Base-by-base conservation (phyloP, 2,329 filamentous ascomycete genomes). In the Cryphonectria radicalis region DNA sequence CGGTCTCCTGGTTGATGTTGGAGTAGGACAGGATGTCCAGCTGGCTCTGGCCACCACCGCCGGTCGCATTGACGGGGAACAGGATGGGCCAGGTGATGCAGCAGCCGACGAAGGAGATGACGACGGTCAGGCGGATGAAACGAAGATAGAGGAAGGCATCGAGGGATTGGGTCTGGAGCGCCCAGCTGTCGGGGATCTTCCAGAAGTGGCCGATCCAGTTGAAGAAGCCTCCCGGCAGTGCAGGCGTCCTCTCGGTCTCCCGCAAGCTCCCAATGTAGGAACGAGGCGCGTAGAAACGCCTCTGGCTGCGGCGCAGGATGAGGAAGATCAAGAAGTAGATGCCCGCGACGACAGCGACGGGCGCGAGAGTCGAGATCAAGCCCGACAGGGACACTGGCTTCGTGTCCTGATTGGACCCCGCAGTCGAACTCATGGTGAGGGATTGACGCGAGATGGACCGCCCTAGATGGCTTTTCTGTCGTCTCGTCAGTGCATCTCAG, bases 11-110 rank as follows among this genome's bases (percentile, higher is more conserved):
- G 73, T 87, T 75, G 72, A 97, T 85, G 78, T 98, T 97, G 75
- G 91, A 87, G 77, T 97, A 93, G 14, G 91, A 91, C 74, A 99
- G 85, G 3, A 93, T 82, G 77, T 98, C 90, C 59, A 99, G 87
- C 81, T 97, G 88, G 14, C 76, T 71, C 66, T 89, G 82, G 1
- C 83, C 84, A 22, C 84, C 90, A 32, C 91, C 90, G 40, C 95
- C 96, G 0, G 94, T 98, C 46, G 90, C 90, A 80, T 98, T 97
- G 80, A 98, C 84, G 0, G 96, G 95, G 76, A 89, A 94, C 32
- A 98, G 84, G 55, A 98, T 86, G 0, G 96, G 95, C 91, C 93
- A 97, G 25, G 93, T 95, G 72, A 98, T 91, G 76, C 88, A 84
- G 77, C 91, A 93, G 71, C 96, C 96, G 13, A 95, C 91, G 63